Evolutionary conservation across 352 stramenopile genomes (phyloP), one percentile per base, ranked within the genome.

Genomic region (Globisporangium nunn): DNA sequence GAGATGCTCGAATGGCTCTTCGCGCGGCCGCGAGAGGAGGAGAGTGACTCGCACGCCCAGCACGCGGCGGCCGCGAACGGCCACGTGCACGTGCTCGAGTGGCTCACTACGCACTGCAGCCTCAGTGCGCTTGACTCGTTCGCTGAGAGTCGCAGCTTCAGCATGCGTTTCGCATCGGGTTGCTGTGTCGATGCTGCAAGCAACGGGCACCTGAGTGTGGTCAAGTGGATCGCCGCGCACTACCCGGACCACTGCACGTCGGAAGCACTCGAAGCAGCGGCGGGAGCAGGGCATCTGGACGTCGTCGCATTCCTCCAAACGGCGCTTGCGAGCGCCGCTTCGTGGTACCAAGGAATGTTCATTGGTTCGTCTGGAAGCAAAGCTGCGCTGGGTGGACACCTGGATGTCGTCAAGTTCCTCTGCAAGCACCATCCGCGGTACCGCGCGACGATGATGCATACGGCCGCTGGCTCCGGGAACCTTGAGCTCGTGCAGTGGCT

Each of bases 1-100:
- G 18, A 31, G n/a, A 50, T 30, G 18, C 45, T 50, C 45, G 18
- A 30, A 10, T 50, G 45, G 45, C 45, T 50, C 45, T 51, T 51
- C 6, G 46, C 11, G 30, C 46, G 46, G 15, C 46, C 11, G 5
- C 46, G 46, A 37, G 46, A 17, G 23, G 45, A 50, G 45, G 15
- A 29, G 12, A 11, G 2, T 2, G 37, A 17, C 7, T 23, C 11
- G 12, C 23, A 35, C 46, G 28, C 46, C 17, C 12, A 31, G 12
- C 28, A 51, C 28, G 46, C 23, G 23, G 46, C 28, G 8, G 46
- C 46, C 12, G 31, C 23, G 23, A 31, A 31, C 11, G 46, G 46
- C 1, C 46, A 51, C 23, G 46, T 39, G 11, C 28, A 51, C 46
- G 46, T 51, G 6, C 23, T 51, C 4, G 46, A 51, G 23, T 51